Base-by-base conservation (phyloP, 148 eudicot species). In the Rhododendron henanense region DNA sequence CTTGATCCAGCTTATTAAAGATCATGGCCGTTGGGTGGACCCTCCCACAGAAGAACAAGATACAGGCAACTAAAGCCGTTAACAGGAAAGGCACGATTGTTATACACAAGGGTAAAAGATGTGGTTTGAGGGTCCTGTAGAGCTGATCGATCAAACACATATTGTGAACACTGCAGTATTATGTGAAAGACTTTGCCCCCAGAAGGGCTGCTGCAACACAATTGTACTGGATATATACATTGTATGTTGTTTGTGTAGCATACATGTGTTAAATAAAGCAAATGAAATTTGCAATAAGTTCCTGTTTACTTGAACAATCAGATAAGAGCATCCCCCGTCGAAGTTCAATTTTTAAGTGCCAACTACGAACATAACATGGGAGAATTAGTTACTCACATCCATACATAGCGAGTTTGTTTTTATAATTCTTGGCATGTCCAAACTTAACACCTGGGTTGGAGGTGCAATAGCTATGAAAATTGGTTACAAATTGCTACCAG, bases 21-120 rank as follows among this genome's bases (percentile, higher is more conserved):
- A 96, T 74, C 91, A 95, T 44, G 96, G 97, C n/a, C 96, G 99
- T 50, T 96, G 99, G 99, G 97, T 93, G 6, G 99, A 95, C 73
- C 98, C 99, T 83, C 98, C 99, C 81, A 88, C 89, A 73, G 98
- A 94, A 87, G 99, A 95, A 81, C 91, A 93, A 87, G 55, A 82
- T 81, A 9, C 25, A n/a, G 51, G 81, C 14, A 78, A 44, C 50
- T 41, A 3, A 3, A 41, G 3, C 50, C 31, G 51, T 28, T 10
- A 41, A 77, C 3, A n/a, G 18, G 55, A 21, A 18, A 37, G 3
- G 25, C 13, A 47, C 50, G 0, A 78, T 23, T n/a, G 35, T 25
- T 21, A 41, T 33, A 71, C 2, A 33, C 76, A 1, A 28, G 11
- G 13, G 28, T 45, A 44, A 21, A 44, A 67, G 35, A 13, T 71